Base-by-base conservation (phyloP, 2,329 filamentous ascomycete species). In the Coniochaeta ligniaria region DNA sequence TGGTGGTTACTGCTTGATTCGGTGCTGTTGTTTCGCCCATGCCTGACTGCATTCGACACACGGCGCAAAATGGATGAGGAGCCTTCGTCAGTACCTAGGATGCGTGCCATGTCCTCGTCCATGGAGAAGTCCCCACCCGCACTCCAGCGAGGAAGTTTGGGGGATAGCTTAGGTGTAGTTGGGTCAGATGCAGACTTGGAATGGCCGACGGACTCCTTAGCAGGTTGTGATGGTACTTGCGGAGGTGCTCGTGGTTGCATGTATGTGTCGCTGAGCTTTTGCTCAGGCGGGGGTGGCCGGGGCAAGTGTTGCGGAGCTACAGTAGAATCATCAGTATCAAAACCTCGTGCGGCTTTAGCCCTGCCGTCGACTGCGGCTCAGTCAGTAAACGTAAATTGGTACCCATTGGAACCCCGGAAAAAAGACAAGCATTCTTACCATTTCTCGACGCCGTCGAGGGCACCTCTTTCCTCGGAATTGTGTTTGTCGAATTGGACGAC, bases 101-200 rank as follows among this genome's bases (percentile, higher is more conserved):
- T 94, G 61, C 93, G 88, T 59, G 91, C 90, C 85, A 97, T 92
- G 71, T 98, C 95, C 73, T 97, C 93, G 65, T 98, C 94, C 88
- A 96, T 87, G 62, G 90, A 95, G 70, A 97, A 95, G 65, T 96
- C 92, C 60, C 88, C 91, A 59, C 91, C 91, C 50, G 84, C 83
- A 73, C 89, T 96, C 84, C 84, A 91, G 68, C 88, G 82, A 65
- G 89, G 85, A 63, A 91, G 77, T 67, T 86, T 87, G 11, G 89
- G 87, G 11, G 88, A 90, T 43, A 74, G 73, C 65, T 84, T 83
- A n/a, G 64, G 77, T 62, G 72, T 81, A 68, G 63, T 66, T 43
- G 66, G 71, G 69, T 62, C 75, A 70, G 67, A 77, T 67, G 59
- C 62, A 58, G 80, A 76, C 20, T 52, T 52, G 24, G 47, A 52